Evolutionary conservation across 2,329 filamentous ascomycete genomes (phyloP).

Genomic region (Talaromyces piceae): DNA sequence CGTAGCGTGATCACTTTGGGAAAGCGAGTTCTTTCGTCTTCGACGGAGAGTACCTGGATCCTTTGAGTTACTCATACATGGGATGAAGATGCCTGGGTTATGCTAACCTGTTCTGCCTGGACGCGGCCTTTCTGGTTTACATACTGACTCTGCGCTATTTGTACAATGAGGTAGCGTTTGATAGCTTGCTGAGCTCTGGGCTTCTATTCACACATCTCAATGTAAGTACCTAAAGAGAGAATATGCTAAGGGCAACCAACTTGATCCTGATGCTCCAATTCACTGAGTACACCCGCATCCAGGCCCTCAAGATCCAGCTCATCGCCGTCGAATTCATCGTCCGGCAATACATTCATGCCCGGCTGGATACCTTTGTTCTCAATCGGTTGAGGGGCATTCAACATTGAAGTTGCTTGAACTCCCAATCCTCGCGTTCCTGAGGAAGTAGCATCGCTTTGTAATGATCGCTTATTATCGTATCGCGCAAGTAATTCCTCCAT

Average conservation of each 20-base stretch:
- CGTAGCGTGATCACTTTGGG: constrained; percentile 67
- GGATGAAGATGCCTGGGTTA: not conserved
- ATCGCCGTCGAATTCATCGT: constrained; percentile 64
- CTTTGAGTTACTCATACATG: constrained; percentile 4
- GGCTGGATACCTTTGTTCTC: not conserved
- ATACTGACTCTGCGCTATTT: constrained; percentile 64
- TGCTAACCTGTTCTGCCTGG: constrained; percentile 63
- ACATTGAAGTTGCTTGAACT: not conserved
- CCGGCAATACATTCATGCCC: not conserved
- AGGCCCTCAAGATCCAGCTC: constrained; percentile 57
- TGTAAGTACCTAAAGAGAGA: constrained; percentile 43
- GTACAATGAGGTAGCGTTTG: constrained; percentile 76
- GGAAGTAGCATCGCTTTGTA: constrained; percentile 11
- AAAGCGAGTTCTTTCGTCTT: constrained; percentile 63
- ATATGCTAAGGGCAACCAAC: constrained; percentile 41
- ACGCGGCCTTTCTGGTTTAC: constrained; percentile 53
- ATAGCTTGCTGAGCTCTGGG: constrained; percentile 62
- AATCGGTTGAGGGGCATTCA: not conserved
- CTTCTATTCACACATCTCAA: constrained; percentile 57
- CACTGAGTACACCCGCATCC: constrained; percentile 50
- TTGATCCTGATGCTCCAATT: constrained; percentile 66
- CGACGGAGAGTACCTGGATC: constrained; percentile 66
- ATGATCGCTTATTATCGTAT: constrained; percentile 39
- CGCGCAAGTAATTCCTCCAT: constrained; percentile 51
- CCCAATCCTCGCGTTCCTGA: not conserved